Conservation (phyloP, 306 rosid species). For the Amphicarpaea edgeworthii region DNA sequence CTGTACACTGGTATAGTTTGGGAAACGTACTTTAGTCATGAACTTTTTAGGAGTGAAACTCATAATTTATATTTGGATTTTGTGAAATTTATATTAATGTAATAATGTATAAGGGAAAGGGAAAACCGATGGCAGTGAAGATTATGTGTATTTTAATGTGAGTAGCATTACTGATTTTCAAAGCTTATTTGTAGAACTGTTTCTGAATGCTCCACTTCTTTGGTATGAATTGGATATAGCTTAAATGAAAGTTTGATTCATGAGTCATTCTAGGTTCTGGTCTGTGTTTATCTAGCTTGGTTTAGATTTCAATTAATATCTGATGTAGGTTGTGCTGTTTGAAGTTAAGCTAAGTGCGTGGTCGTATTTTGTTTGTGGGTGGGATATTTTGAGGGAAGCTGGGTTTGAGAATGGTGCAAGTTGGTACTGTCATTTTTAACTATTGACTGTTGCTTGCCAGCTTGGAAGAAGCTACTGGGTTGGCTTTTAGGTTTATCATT, state of each 20-base stretch:
- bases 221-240: slow-evolving; percentile 10
- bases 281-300: slow-evolving; percentile 3
- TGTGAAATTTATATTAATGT: not conserved
- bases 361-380: slow-evolving; percentile 16
- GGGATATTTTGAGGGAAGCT: slow-evolving; percentile 30
- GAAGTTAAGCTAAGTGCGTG: not conserved
- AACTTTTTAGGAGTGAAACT: not conserved
- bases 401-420: slow-evolving; percentile 16
- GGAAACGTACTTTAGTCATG: not conserved
- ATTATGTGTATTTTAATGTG: slow-evolving; percentile 6
- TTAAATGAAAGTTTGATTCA: slow-evolving; percentile 7
- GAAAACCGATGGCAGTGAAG: not conserved
- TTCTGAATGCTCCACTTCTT: not conserved
- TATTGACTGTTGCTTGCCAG: slow-evolving; percentile 63
- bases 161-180: not conserved
- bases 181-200: slow-evolving; percentile 15
- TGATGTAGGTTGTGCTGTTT: not conserved
- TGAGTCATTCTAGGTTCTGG: slow-evolving; percentile 12
- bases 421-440: not conserved
- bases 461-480: slow-evolving; percentile 96
- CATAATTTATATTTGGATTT: not conserved
- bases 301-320: slow-evolving; percentile 17
- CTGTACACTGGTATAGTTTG: not conserved
- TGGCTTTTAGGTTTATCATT: slow-evolving; percentile 90
- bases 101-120: not conserved